A percentile compares a stretch with the other conserved stretches of the same genome.
These are phyloP conservation scores for Seiridium unicorne DNA, from an alignment of 2,329 filamentous ascomycete genomes.

Conservation along the genomic window DNA sequence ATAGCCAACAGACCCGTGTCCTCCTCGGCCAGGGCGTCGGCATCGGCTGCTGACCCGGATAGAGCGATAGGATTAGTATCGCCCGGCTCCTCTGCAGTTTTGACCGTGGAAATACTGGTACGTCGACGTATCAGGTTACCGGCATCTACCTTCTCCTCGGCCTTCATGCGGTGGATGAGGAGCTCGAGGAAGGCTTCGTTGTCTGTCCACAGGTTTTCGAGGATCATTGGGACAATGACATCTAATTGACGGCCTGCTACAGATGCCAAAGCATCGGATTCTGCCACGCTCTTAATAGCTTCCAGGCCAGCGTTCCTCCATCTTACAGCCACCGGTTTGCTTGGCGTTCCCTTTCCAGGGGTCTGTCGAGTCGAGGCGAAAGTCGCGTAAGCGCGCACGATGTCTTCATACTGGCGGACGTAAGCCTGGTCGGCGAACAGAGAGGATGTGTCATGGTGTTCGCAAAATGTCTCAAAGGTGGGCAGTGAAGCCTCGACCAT, in stretches of 20 bases:
- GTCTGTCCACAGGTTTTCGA: slow-evolving; percentile 82
- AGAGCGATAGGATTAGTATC: slow-evolving; percentile 69
- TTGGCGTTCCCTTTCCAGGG: slow-evolving; percentile 53
- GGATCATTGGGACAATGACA: slow-evolving; percentile 77
- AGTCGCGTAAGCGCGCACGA: slow-evolving; percentile 75
- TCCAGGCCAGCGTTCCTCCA: slow-evolving; percentile 74
- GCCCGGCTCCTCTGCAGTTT: slow-evolving; percentile 62
- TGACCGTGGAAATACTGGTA: slow-evolving; percentile 76
- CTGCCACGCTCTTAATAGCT: slow-evolving; percentile 78
- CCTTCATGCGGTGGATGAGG: slow-evolving; percentile 64
- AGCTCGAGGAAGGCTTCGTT: slow-evolving; percentile 67
- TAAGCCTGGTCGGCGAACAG: slow-evolving; percentile 85
- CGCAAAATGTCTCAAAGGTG: slow-evolving; percentile 86
- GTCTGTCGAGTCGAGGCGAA: slow-evolving; percentile 67
- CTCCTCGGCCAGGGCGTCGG: slow-evolving; percentile 86
- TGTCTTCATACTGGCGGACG: slow-evolving; percentile 75
- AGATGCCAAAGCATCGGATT: slow-evolving; percentile 74
- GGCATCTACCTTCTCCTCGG: slow-evolving; percentile 66
- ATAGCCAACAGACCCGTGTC: slow-evolving; percentile 82
- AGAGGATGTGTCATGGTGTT: slow-evolving; percentile 80
- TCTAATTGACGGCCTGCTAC: slow-evolving; percentile 75
- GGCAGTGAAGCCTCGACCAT: slow-evolving; percentile 89
- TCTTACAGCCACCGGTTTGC: slow-evolving; percentile 72
- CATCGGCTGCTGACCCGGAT: slow-evolving; percentile 80
- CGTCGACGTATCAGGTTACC: slow-evolving; percentile 65